Conservation (phyloP, 805 yeast genomes). For the Zygosaccharomyces bisporus region DNA sequence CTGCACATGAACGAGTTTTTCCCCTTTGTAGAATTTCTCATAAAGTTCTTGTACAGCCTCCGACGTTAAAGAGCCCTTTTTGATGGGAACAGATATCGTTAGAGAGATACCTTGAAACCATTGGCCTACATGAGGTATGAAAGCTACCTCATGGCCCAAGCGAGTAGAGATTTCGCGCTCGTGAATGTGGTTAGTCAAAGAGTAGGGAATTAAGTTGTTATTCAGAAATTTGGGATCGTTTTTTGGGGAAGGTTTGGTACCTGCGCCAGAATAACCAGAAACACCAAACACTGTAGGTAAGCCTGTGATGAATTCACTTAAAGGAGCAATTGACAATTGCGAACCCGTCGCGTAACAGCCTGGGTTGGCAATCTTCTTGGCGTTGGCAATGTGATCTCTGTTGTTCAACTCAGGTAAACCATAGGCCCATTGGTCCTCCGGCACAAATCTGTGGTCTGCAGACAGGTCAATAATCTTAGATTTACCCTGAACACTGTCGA, state of each 20-base stretch:
- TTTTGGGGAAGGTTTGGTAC: slow-evolving; percentile 96
- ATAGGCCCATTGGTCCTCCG: slow-evolving; percentile 82
- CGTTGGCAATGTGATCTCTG: slow-evolving; percentile 60
- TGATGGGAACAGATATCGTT: slow-evolving; percentile 87
- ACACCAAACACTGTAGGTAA: slow-evolving; percentile 89
- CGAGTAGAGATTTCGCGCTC: slow-evolving; percentile 87
- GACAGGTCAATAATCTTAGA: slow-evolving; percentile 87
- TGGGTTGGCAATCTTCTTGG: slow-evolving; percentile 88
- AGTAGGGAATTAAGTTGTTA: slow-evolving; percentile 89
- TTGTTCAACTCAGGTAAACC: slow-evolving; percentile 91
- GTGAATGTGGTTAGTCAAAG: slow-evolving; percentile 94
- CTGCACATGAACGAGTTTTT: slow-evolving; percentile 74
- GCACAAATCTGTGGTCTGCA: slow-evolving; percentile 94
- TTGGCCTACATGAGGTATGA: slow-evolving; percentile 96
- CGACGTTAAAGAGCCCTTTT: slow-evolving; percentile 59
- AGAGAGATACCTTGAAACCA: slow-evolving; percentile 99
- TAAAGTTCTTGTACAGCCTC: slow-evolving; percentile 72
- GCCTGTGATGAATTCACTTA: slow-evolving; percentile 63
- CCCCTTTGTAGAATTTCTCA: slow-evolving; percentile 84
- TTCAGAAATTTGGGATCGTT: slow-evolving; percentile 73
- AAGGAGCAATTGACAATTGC: slow-evolving; percentile 86
- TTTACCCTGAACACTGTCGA: slow-evolving; percentile 61
- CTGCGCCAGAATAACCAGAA: slow-evolving; percentile 98
- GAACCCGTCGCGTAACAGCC: slow-evolving; percentile 99
- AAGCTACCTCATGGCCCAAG: slow-evolving; percentile 75